These are phyloP conservation scores for Ganoderma leucocontextum DNA, from an alignment of 1,284 basidiomycete genomes.

Conservation along the genomic window DNA sequence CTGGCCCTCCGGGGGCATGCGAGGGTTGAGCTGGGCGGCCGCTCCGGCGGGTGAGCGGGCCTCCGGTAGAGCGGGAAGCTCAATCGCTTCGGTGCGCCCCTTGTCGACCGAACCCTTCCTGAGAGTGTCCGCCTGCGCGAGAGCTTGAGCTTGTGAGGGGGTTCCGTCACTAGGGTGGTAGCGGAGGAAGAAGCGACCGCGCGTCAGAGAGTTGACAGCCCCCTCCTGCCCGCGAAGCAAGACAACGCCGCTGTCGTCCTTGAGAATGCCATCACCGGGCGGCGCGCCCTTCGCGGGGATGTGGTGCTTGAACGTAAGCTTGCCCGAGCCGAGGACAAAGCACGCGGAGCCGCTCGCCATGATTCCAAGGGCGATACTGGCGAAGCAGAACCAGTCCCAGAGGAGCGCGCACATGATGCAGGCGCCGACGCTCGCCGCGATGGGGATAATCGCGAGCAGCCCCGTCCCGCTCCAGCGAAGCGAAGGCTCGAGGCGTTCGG, in stretches of 20 bases:
- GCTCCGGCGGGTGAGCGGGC: neutral
- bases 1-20: neutral
- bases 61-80: neutral
- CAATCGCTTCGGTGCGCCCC: neutral
- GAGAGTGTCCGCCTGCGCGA: neutral
- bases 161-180: neutral
- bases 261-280: slow-evolving; percentile 16
- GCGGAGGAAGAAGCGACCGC: slow-evolving; percentile 16
- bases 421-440: slow-evolving; percentile 8
- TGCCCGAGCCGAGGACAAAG: slow-evolving; percentile 19
- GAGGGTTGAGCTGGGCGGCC: neutral
- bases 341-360: slow-evolving; percentile 15
- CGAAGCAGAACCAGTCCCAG: slow-evolving; percentile 19
- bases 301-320: slow-evolving; percentile 16
- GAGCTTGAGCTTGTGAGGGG: neutral
- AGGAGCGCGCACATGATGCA: slow-evolving; percentile 14
- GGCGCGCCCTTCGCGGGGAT: slow-evolving; percentile 4
- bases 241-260: slow-evolving; percentile 13
- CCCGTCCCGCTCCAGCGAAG: slow-evolving; percentile 4
- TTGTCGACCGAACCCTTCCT: neutral
- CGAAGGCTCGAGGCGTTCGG: neutral
- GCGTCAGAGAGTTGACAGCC: slow-evolving; percentile 20
- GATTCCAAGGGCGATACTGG: slow-evolving; percentile 20
- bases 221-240: slow-evolving; percentile 17
- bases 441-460: slow-evolving; percentile 16